phyloP scores from a whole-genome alignment of 805 yeast genomes.

The Metschnikowia dekortorum region DNA sequence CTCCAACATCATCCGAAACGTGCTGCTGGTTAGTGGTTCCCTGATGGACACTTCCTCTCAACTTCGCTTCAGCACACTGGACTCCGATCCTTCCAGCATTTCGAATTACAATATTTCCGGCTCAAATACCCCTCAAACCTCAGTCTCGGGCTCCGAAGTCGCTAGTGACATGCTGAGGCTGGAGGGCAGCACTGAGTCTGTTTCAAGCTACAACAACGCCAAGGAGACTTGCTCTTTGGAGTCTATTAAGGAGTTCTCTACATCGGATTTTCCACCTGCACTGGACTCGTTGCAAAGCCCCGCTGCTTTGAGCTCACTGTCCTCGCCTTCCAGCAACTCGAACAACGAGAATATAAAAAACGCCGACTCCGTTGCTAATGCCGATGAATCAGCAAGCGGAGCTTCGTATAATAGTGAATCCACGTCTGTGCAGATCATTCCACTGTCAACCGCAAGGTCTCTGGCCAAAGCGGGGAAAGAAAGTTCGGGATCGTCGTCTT shows the following conservation, averaged over 20 bases:
- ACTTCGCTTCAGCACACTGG: conserved; percentile 6
- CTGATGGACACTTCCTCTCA: not conserved
- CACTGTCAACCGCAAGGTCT: not conserved
- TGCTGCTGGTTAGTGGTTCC: conserved; percentile 5
- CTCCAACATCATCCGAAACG: conserved; percentile 16
- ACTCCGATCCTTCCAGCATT: conserved; percentile 22
- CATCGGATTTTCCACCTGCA: not conserved
- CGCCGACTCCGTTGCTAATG: not conserved
- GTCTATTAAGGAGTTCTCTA: conserved; percentile 9
- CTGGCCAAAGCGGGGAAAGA: conserved; percentile 1
- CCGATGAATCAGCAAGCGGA: not conserved
- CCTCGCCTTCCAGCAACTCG: not conserved
- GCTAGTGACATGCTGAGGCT: conserved; percentile 7
- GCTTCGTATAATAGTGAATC: not conserved
- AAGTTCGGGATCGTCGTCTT: not conserved
- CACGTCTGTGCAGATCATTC: not conserved
- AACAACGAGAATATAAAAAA: not conserved
- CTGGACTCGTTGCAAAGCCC: not conserved
- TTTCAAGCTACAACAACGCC: conserved; percentile 6
- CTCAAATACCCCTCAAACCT: conserved; percentile 31
- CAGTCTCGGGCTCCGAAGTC: conserved; percentile 19
- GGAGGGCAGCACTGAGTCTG: conserved; percentile 9
- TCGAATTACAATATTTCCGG: conserved; percentile 22
- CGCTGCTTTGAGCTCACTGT: not conserved
- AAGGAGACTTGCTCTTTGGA: conserved; percentile 9